phyloP scores from a whole-genome alignment of 495 filamentous ascomycete genomes.

The Pyrenula massariospora region DNA sequence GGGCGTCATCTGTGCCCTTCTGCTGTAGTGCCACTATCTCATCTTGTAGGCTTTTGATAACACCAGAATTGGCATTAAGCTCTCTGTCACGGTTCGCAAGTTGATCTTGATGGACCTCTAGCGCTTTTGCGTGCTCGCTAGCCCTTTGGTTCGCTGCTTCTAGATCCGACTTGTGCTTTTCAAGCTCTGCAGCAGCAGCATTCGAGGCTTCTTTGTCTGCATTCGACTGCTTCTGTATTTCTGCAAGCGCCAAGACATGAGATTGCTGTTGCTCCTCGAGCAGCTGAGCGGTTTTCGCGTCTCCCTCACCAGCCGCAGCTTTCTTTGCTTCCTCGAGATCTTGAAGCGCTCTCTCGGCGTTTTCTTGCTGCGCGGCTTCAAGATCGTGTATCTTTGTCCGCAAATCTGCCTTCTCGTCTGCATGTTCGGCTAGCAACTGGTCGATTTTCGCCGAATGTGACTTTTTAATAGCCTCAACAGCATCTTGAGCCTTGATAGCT shows the following conservation, averaged over 20 bases:
- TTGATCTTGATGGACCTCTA: conserved; percentile 7
- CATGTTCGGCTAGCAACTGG: conserved; percentile 22
- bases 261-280: conserved; percentile 27
- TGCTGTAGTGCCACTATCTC: conserved; percentile 6
- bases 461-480: conserved; percentile 19
- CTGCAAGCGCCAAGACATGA: conserved; percentile 26
- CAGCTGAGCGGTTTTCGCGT: conserved; percentile 20
- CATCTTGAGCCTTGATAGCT: conserved; percentile 12
- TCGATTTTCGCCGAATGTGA: conserved; percentile 28
- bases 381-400: conserved; percentile 25
- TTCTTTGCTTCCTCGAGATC: conserved; percentile 30
- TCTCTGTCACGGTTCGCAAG: conserved; percentile 13
- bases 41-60: conserved; percentile 13
- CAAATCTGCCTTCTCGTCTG: conserved; percentile 24
- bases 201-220: not conserved
- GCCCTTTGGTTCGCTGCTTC: conserved; percentile 1
- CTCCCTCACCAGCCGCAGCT: conserved; percentile 22
- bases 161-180: not conserved
- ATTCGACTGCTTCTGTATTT: conserved; percentile 21
- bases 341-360: conserved; percentile 27
- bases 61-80: conserved; percentile 10
- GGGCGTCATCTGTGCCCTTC: not conserved
- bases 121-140: conserved; percentile 6
- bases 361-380: conserved; percentile 24
- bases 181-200: not conserved